Evolutionary conservation across 2,329 filamentous ascomycete genomes (phyloP).

Genomic region (Scleromitrula shiraiana): DNA sequence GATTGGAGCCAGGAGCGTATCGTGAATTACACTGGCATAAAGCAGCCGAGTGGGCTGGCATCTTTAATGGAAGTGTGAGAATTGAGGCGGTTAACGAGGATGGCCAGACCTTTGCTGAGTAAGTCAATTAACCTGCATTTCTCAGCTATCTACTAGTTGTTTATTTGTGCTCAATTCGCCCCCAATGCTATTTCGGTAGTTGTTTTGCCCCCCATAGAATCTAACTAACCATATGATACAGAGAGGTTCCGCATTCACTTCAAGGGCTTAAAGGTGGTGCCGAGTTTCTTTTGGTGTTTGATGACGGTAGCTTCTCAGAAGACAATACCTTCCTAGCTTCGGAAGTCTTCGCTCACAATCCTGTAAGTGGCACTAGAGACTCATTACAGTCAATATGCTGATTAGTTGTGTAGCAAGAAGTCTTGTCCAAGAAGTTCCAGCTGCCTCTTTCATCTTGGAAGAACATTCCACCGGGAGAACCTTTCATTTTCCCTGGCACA

Average conservation of each 20-base stretch:
- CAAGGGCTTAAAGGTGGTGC: conserved; percentile 63
- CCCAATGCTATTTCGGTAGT: no score
- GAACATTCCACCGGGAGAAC: conserved; percentile 38
- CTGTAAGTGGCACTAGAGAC: conserved; percentile 12
- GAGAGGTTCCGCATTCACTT: conserved; percentile 68
- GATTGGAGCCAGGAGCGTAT: conserved; percentile 63
- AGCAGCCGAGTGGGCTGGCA: conserved; percentile 71
- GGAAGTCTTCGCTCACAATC: conserved; percentile 55
- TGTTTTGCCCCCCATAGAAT: not conserved
- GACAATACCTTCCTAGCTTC: conserved; percentile 67
- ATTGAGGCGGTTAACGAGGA: conserved; percentile 68
- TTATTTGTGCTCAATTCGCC: no score
- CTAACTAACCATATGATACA: conserved; percentile 21
- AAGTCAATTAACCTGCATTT: no score
- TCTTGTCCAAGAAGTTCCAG: conserved; percentile 48
- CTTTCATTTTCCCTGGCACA: conserved; percentile 47
- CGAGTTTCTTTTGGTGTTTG: conserved; percentile 56
- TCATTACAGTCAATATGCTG: conserved; percentile 9
- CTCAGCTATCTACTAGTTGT: no score
- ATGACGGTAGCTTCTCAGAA: conserved; percentile 51
- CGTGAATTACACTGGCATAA: conserved; percentile 78
- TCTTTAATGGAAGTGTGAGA: conserved; percentile 61
- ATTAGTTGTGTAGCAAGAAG: conserved; percentile 29
- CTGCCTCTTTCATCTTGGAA: conserved; percentile 40
- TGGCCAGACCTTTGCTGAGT: conserved; percentile 68